phyloP scores from a whole-genome alignment of 805 yeast species.

The Metschnikowia matae region DNA sequence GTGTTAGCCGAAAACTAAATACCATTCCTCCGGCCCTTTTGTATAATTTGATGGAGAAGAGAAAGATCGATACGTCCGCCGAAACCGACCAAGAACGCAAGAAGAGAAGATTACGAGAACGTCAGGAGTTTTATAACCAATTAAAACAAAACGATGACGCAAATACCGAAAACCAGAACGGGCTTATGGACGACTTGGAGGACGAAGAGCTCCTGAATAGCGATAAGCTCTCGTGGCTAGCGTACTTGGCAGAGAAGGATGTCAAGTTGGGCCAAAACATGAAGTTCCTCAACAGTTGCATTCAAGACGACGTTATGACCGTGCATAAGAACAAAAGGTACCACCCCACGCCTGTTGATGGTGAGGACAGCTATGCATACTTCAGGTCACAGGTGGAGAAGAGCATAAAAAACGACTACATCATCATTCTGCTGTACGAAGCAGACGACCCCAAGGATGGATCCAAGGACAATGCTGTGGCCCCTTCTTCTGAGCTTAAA shows the following conservation, averaged over 20 bases:
- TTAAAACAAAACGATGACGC: constrained; percentile 26
- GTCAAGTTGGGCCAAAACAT: constrained; percentile 35
- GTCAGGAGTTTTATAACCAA: constrained; percentile 39
- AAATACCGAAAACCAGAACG: constrained; percentile 8
- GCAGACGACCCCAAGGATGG: constrained; percentile 13
- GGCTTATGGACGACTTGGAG: constrained; percentile 21
- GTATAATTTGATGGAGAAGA: constrained; percentile 34
- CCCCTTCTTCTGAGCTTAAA: constrained; percentile 23
- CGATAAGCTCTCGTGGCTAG: constrained; percentile 34
- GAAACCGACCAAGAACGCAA: constrained; percentile 34
- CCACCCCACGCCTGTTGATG: constrained; percentile 24
- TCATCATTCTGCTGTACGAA: constrained; percentile 25
- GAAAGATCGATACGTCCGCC: constrained; percentile 34
- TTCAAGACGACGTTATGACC: constrained; percentile 25
- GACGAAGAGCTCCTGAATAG: constrained; percentile 21
- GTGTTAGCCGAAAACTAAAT: constrained; percentile 22
- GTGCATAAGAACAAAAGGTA: constrained; percentile 26
- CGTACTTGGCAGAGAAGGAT: constrained; percentile 35
- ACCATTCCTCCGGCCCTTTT: constrained; percentile 30
- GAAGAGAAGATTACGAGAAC: constrained; percentile 31
- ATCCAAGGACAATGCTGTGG: constrained; percentile 6
- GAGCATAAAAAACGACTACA: constrained; percentile 28
- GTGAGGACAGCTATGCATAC: constrained; percentile 16
- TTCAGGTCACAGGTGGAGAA: constrained; percentile 23
- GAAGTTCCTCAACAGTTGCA: constrained; percentile 29